These are phyloP conservation scores for Tolypocladium tropicale DNA, from an alignment of 2,329 filamentous ascomycete species.

Conservation along the genomic window DNA sequence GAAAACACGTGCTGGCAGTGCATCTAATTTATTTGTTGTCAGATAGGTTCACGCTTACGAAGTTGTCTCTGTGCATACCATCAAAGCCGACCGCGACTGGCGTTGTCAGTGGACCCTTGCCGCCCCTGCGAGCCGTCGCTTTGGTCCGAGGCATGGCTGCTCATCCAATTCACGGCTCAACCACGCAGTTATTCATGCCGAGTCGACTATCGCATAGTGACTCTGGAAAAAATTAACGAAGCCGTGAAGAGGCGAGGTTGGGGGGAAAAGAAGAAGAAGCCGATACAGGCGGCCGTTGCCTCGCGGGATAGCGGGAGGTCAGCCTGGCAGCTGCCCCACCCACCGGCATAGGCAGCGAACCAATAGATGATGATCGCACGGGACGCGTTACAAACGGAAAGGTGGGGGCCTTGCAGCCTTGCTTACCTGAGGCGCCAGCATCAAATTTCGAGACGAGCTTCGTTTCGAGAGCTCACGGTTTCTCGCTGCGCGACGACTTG, in stretches of 20 bases:
- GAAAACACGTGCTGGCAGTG: constrained; percentile 12
- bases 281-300: background rate
- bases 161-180: background rate
- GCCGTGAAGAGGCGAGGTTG: background rate
- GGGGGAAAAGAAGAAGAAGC: background rate
- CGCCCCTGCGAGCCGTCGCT: background rate
- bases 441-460: constrained; percentile 16
- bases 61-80: background rate
- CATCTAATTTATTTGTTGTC: constrained; percentile 8
- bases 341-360: background rate
- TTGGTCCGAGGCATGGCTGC: background rate
- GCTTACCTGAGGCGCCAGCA: constrained; percentile 20
- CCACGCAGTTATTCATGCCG: background rate
- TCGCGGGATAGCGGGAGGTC: background rate
- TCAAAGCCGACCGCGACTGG: background rate
- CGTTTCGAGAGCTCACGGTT: background rate
- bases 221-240: background rate
- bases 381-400: constrained; percentile 8
- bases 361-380: background rate
- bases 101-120: background rate
- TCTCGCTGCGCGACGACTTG: background rate
- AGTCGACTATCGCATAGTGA: background rate
- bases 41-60: background rate
- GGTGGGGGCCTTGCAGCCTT: constrained; percentile 11
- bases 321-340: background rate